Percentiles rank a stretch among this genome's conserved stretches.
Conservation (phyloP, 208 protist species). For the Perkinsela sp. region DNA sequence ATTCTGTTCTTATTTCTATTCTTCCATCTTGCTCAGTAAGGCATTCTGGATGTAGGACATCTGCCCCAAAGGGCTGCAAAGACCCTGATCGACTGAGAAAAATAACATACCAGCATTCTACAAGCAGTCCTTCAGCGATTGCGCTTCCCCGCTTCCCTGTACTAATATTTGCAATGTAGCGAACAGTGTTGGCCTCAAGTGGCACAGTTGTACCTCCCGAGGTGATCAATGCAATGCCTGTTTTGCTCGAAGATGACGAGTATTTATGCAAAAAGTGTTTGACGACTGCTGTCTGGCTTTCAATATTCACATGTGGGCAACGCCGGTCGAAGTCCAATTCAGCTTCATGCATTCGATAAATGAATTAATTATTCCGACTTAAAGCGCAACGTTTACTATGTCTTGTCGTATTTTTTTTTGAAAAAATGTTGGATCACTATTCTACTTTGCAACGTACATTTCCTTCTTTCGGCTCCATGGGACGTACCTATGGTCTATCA, state of each 20-base stretch:
- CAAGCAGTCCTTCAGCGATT: not conserved
- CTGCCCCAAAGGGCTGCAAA: not conserved
- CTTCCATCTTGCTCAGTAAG: not conserved
- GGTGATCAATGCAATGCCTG: not conserved
- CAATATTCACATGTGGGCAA: too few relatives aligned
- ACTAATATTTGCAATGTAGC: not conserved
- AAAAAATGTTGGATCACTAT: not conserved
- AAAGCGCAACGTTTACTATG: too few relatives aligned
- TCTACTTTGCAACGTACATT: constrained; percentile 42
- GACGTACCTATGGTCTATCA: constrained; percentile 82
- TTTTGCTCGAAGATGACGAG: too few relatives aligned
- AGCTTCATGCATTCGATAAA: too few relatives aligned
- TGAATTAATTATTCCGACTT: too few relatives aligned
- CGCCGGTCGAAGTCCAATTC: too few relatives aligned
- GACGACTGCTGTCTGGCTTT: too few relatives aligned
- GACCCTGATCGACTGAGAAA: not conserved
- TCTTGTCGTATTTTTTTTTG: too few relatives aligned
- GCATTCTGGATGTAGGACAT: not conserved
- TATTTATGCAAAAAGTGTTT: too few relatives aligned
- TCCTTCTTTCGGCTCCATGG: constrained; percentile 47
- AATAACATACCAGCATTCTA: not conserved
- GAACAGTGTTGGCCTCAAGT: not conserved
- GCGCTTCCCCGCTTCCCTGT: not conserved
- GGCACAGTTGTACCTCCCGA: not conserved
- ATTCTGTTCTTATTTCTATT: not conserved